Percentiles rank a stretch among this genome's conserved stretches.
These are phyloP conservation scores for Malassezia dermatis DNA, from an alignment of 1,284 basidiomycete genomes.

Conservation along the genomic window DNA sequence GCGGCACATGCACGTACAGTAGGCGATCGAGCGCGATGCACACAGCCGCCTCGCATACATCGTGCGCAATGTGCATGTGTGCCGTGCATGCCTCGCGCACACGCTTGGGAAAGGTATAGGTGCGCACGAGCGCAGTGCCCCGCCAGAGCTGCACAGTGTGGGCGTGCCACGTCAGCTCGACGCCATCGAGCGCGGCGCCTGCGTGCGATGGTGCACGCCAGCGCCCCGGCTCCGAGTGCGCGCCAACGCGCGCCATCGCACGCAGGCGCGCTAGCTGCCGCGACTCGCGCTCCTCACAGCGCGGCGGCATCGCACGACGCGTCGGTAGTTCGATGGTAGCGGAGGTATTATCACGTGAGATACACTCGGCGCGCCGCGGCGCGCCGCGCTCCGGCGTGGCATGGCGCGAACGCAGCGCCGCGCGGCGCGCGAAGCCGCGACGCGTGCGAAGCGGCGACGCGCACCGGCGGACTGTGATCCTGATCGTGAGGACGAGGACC, in stretches of 20 bases:
- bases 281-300: neutral
- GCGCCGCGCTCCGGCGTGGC: neutral
- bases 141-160: neutral
- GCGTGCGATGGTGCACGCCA: neutral
- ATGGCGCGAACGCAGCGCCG: slow-evolving; percentile 10
- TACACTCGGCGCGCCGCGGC: neutral
- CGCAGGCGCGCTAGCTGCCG: slow-evolving; percentile 9
- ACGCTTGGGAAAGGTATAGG: slow-evolving; percentile 4
- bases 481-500: slow-evolving; percentile 32
- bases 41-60: slow-evolving; percentile 18
- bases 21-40: slow-evolving; percentile 34
- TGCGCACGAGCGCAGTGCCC: neutral
- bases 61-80: neutral
- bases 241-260: slow-evolving; percentile 6
- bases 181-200: neutral
- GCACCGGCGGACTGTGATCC: slow-evolving; percentile 20
- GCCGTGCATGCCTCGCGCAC: slow-evolving; percentile 8
- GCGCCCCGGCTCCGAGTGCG: neutral
- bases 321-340: neutral
- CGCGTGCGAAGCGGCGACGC: neutral
- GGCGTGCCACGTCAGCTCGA: neutral
- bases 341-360: neutral
- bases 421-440: neutral
- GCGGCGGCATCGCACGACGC: neutral
- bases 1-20: slow-evolving; percentile 29